Evolutionary conservation across 768 basidiomycete genomes (phyloP), one percentile per base, ranked within the genome.

Genomic region (Boletus pseudopeckii): DNA sequence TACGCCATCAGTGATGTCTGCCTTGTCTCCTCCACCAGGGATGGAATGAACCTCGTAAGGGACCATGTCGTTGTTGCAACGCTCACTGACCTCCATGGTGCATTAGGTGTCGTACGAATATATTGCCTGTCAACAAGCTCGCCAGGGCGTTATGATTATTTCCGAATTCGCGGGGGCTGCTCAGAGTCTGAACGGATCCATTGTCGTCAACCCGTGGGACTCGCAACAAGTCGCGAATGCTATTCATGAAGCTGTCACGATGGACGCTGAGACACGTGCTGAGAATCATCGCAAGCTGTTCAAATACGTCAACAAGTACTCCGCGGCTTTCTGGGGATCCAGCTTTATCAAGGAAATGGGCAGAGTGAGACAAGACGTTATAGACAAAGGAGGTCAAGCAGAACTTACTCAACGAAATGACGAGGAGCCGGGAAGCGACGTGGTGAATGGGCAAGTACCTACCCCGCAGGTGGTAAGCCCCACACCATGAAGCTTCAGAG

Each of bases 191-290:
- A 98, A 98, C 68, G 97, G 97, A 20, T 90, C 89, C 33, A 80
- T 99, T 61, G 93, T 99, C 67, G 93, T 98, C 64, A 99, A 99
- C 76, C 97, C 97, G 20, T 95, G 97, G 96, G 97, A 98, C 71
- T 90, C 90, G n/a, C 95, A 98, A 71, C 88, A 94, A 64, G 93
- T 97, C 46, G 97, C 97, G 1, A 87, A 98, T 65, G 93, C 94
- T n/a, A 97, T 99, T 54, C 87, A 93, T 72, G 87, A 92, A 70
- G 93, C 97, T 0, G 86, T 98, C 54, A 92, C 88, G 15, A 94
- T 95, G 90, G 82, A 86, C 45, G 77, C 81, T 4, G 83, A 85
- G 42, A 83, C 80, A 38, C 82, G 92, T n/a, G 88, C 88, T 33
- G 89, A 92, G 72, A 98, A 98, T 72, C 92, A 96, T 71, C 78